Conservation (phyloP, 2,329 filamentous ascomycete species). For the Nemania diffusa region DNA sequence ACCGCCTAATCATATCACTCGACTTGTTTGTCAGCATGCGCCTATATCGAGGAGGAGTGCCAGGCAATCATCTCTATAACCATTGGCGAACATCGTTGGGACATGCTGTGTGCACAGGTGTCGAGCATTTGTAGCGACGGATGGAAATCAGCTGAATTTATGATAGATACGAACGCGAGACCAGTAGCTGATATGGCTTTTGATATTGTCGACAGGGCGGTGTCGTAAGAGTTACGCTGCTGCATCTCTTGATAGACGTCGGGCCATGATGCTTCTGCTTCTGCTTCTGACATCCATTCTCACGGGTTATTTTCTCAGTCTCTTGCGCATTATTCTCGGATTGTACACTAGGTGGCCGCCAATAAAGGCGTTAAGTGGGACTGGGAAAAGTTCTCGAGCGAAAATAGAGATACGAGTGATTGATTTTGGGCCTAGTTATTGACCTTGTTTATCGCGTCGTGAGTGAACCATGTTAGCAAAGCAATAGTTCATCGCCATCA, state of each 20-base stretch:
- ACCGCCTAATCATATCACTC: constrained; percentile 43
- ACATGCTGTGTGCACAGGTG: constrained; percentile 38
- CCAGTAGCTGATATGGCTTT: constrained; percentile 45
- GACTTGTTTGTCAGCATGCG: constrained; percentile 38
- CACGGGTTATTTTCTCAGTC: constrained; percentile 50
- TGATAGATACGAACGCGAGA: constrained; percentile 46
- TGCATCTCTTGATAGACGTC: constrained; percentile 42
- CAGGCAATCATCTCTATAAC: constrained; percentile 39
- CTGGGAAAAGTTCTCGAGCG: constrained; percentile 48
- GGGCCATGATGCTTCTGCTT: constrained; percentile 43
- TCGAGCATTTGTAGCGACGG: constrained; percentile 41
- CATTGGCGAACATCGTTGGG: constrained; percentile 42
- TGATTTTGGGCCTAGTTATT: constrained; percentile 35
- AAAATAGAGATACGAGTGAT: constrained; percentile 46
- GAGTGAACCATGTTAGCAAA: constrained; percentile 15
- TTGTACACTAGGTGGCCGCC: constrained; percentile 50
- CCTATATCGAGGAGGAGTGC: constrained; percentile 42
- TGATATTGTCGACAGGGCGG: constrained; percentile 41
- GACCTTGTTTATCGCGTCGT: constrained; percentile 5
- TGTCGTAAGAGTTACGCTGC: constrained; percentile 37
- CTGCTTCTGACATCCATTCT: constrained; percentile 49
- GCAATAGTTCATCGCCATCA: neutral
- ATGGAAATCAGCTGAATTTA: constrained; percentile 45
- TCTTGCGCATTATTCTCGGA: constrained; percentile 45
- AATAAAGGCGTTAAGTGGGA: constrained; percentile 45